phyloP scores from a whole-genome alignment of 2,329 filamentous ascomycete species.

The Xylariaceae sp. region DNA sequence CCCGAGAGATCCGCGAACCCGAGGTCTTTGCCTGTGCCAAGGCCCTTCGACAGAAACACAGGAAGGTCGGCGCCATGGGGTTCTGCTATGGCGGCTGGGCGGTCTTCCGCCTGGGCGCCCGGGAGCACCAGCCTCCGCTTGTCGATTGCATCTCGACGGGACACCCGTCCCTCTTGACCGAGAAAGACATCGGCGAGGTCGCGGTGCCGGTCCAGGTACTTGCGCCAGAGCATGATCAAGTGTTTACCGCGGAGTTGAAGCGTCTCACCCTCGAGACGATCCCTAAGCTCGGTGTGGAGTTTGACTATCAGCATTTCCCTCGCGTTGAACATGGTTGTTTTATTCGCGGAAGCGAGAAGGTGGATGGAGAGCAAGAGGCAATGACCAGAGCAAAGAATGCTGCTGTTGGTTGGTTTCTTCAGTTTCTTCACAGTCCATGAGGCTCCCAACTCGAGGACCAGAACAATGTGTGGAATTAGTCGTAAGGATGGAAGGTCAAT shows the following conservation, averaged over 20 bases:
- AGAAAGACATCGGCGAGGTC: constrained; percentile 47
- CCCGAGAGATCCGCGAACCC: constrained; percentile 43
- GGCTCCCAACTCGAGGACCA: background rate
- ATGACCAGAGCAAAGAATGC: constrained; percentile 52
- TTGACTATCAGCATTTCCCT: constrained; percentile 56
- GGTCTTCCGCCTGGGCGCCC: constrained; percentile 44
- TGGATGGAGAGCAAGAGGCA: constrained; percentile 45
- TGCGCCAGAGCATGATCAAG: constrained; percentile 43
- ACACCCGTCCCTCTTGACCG: constrained; percentile 45
- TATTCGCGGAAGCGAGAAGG: constrained; percentile 44
- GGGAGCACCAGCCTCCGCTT: constrained; percentile 37
- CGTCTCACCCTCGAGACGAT: constrained; percentile 43
- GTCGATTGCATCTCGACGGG: constrained; percentile 47
- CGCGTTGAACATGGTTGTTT: constrained; percentile 51
- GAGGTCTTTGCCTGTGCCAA: constrained; percentile 41
- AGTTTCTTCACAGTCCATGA: constrained; percentile 25
- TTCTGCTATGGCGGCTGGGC: constrained; percentile 54
- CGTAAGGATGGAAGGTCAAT: background rate
- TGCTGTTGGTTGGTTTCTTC: constrained; percentile 48
- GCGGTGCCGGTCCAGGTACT: constrained; percentile 49
- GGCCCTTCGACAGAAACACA: constrained; percentile 38
- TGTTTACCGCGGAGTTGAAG: constrained; percentile 51
- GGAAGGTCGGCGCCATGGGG: constrained; percentile 45
- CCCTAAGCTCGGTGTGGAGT: constrained; percentile 42
- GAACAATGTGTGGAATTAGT: background rate